A percentile compares a stretch with the other conserved stretches of the same genome.
phyloP scores from a whole-genome alignment of 768 basidiomycete species.

The Suillus hirtellus region DNA sequence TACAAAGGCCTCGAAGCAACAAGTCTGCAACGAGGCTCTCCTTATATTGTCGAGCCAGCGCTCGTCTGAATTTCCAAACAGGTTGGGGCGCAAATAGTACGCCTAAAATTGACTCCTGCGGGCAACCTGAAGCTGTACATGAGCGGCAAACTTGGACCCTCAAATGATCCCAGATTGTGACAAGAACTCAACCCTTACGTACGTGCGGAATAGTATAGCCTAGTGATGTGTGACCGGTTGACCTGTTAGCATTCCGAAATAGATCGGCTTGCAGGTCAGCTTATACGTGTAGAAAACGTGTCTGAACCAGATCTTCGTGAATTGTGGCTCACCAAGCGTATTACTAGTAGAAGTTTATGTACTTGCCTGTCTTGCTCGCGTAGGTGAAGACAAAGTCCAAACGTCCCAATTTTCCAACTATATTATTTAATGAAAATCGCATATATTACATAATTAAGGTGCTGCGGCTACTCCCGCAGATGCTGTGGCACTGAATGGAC shows the following conservation, averaged over 20 bases:
- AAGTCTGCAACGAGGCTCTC: neutral
- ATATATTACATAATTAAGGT: neutral
- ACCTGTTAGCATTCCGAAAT: too few species aligned
- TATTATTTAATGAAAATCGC: neutral
- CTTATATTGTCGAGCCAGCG: neutral
- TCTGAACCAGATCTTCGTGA: neutral
- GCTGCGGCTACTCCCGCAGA: constrained; percentile 1
- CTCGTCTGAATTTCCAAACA: neutral
- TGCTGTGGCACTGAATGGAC: constrained; percentile 7
- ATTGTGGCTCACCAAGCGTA: neutral
- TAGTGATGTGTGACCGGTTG: too few species aligned
- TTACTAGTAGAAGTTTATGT: neutral
- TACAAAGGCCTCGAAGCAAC: neutral
- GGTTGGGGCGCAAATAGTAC: neutral
- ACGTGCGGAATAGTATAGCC: neutral
- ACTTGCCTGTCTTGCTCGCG: neutral
- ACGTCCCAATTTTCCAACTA: neutral
- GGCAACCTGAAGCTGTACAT: neutral
- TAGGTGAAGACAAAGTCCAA: too few species aligned
- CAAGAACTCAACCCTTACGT: constrained; percentile 1
- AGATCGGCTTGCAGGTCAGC: too few species aligned
- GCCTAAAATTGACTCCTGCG: neutral
- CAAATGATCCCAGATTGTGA: constrained; percentile 3
- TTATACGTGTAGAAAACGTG: neutral
- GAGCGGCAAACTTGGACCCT: constrained; percentile 3